These are phyloP conservation scores for Conidiobolus incongruus DNA, from an alignment of 371 early-diverging fungal species.

Conservation along the genomic window DNA sequence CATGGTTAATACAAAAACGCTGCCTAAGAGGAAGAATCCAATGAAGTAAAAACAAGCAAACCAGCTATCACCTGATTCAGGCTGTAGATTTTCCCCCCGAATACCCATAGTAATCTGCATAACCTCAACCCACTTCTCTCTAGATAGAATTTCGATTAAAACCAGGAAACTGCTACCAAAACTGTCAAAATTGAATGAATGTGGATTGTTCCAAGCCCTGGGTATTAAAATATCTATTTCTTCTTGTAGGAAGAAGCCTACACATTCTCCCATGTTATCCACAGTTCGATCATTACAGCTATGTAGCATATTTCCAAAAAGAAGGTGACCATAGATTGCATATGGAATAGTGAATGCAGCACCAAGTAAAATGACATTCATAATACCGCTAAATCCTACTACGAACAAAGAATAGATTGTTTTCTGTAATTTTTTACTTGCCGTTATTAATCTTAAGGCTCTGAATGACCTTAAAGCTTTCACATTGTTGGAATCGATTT, in stretches of 20 bases:
- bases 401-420: conserved; percentile 30
- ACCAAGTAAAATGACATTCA: conserved; percentile 28
- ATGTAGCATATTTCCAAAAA: conserved; percentile 30
- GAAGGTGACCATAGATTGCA: conserved; percentile 35
- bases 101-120: conserved; percentile 27
- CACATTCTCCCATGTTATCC: conserved; percentile 10
- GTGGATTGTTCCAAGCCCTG: conserved; percentile 36
- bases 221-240: conserved; percentile 18
- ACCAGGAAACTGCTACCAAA: conserved; percentile 29
- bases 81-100: conserved; percentile 11
- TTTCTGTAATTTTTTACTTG: conserved; percentile 23
- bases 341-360: conserved; percentile 34
- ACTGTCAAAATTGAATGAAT: conserved; percentile 38
- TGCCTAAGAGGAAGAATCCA: conserved; percentile 32
- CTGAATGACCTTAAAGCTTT: conserved; percentile 37
- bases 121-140: conserved; percentile 49
- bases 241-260: conserved; percentile 11
- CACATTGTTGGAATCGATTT: too few species aligned
- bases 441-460: conserved; percentile 33
- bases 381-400: conserved; percentile 26
- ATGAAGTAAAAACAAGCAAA: conserved; percentile 35
- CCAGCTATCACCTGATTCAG: conserved; percentile 20
- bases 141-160: conserved; percentile 36
- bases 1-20: conserved; percentile 31
- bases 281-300: conserved; percentile 23